Percentiles rank a stretch among this genome's conserved stretches.
Conservation (phyloP, 441 rosid genomes). For the Macaranga tanarius region DNA sequence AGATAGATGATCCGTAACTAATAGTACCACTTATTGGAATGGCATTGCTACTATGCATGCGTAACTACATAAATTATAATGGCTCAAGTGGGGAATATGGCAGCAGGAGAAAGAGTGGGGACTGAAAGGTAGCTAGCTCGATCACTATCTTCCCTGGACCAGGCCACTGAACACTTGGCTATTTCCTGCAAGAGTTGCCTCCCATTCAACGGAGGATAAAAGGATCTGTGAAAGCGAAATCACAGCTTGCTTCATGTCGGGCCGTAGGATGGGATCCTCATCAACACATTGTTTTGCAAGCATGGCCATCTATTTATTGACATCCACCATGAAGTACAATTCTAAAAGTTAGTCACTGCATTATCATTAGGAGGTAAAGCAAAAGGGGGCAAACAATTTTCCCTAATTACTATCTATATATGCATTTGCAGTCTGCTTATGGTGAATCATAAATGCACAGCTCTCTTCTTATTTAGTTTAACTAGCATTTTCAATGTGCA, state of each 20-base stretch:
- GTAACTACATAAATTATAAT: slow-evolving; percentile 4
- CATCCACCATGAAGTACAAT: neutral
- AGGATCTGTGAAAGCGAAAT: slow-evolving; percentile 87
- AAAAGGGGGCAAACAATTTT: neutral
- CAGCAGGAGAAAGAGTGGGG: neutral
- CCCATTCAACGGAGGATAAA: slow-evolving; percentile 94
- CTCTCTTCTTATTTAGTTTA: neutral
- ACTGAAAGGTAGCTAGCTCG: slow-evolving; percentile 2
- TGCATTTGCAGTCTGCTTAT: neutral
- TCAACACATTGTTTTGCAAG: slow-evolving; percentile 93
- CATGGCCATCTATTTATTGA: slow-evolving; percentile 59
- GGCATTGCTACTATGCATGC: slow-evolving; percentile 19
- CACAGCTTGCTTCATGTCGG: slow-evolving; percentile 96
- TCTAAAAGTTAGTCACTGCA: slow-evolving; percentile 7
- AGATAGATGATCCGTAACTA: neutral
- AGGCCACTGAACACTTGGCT: slow-evolving; percentile 98
- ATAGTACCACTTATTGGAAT: slow-evolving; percentile 12
- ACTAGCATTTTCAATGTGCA: neutral
- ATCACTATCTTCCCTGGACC: slow-evolving; percentile 80
- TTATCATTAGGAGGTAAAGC: neutral
- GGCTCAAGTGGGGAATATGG: neutral
- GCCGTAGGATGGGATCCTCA: slow-evolving; percentile 84
- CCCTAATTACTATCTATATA: neutral
- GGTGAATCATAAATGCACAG: neutral
- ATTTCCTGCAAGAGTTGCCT: slow-evolving; percentile 95